Percentiles rank a stretch among this genome's conserved stretches.
These are phyloP conservation scores for Silene latifolia DNA, from an alignment of 148 eudicot species.

Conservation along the genomic window DNA sequence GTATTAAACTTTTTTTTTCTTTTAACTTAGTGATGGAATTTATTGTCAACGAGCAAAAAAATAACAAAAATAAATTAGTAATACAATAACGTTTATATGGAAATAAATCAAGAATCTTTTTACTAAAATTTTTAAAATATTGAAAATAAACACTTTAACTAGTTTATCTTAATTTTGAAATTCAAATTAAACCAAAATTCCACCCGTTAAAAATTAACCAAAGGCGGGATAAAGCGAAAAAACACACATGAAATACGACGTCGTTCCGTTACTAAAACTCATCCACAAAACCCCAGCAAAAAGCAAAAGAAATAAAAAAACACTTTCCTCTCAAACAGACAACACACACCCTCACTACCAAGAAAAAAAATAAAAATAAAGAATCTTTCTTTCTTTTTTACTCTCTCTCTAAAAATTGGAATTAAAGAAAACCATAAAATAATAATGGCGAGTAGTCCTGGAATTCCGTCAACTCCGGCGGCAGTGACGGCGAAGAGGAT, in stretches of 20 bases:
- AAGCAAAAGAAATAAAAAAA: too few relatives aligned
- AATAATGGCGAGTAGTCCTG: constrained; percentile 55
- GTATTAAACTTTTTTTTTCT: too few relatives aligned
- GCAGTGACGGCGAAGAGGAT: constrained; percentile 22
- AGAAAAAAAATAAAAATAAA: too few relatives aligned
- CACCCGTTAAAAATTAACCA: not conserved
- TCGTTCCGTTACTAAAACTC: not conserved
- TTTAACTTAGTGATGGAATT: too few relatives aligned
- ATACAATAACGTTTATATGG: too few relatives aligned
- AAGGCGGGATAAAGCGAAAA: not conserved
- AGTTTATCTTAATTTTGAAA: not conserved
- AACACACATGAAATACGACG: not conserved
- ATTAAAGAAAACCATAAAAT: not conserved
- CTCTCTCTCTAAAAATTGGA: not conserved
- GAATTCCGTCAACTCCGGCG: constrained; percentile 28
- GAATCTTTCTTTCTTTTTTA: not conserved
- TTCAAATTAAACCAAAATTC: not conserved
- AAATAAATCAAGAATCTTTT: too few relatives aligned
- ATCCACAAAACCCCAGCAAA: not conserved
- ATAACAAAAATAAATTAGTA: too few relatives aligned
- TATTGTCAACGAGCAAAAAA: too few relatives aligned
- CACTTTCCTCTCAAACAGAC: not conserved
- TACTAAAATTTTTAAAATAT: too few relatives aligned
- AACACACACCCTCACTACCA: not conserved
- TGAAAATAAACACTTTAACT: too few relatives aligned